phyloP scores from a whole-genome alignment of 495 filamentous ascomycete species.

The Neurospora sp. region DNA sequence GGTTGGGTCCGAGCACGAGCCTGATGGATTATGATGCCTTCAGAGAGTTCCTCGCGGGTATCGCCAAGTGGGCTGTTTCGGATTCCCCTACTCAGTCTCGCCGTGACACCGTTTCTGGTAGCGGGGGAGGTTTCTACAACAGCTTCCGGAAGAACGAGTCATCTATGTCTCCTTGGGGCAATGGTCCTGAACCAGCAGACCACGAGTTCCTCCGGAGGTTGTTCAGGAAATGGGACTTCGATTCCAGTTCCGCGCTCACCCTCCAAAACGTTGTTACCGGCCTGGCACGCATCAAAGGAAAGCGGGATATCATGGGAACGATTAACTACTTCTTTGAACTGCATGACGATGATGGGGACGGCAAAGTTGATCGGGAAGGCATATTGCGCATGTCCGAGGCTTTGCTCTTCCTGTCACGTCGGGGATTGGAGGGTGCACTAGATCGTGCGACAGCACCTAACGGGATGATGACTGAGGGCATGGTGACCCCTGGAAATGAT shows the following conservation, averaged over 20 bases:
- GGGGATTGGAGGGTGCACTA: slow-evolving; percentile 67
- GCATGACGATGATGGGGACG: slow-evolving; percentile 87
- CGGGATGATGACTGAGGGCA: slow-evolving; percentile 24
- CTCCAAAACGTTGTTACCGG: slow-evolving; percentile 88
- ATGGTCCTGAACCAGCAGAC: slow-evolving; percentile 72
- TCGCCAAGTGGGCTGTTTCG: slow-evolving; percentile 83
- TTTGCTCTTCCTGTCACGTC: slow-evolving; percentile 78
- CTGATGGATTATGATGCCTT: slow-evolving; percentile 96
- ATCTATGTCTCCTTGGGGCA: slow-evolving; percentile 59
- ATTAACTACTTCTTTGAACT: slow-evolving; percentile 97
- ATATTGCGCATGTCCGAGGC: slow-evolving; percentile 93
- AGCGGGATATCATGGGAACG: slow-evolving; percentile 88
- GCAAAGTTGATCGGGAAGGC: slow-evolving; percentile 91
- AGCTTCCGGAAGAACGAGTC: slow-evolving; percentile 36
- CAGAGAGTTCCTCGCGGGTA: slow-evolving; percentile 80
- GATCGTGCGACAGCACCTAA: slow-evolving; percentile 31
- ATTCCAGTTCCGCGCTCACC: slow-evolving; percentile 62
- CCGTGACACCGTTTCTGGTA: slow-evolving; percentile 43
- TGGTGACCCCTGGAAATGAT: slow-evolving; percentile 17
- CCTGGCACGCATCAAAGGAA: slow-evolving; percentile 80
- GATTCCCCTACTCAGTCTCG: slow-evolving; percentile 53
- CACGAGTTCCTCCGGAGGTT: slow-evolving; percentile 91
- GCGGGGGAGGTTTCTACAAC: slow-evolving; percentile 41
- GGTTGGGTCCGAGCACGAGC: slow-evolving; percentile 75
- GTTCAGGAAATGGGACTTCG: slow-evolving; percentile 78